Percentiles rank a stretch among this genome's conserved stretches.
These are phyloP conservation scores for Trametes coccinea DNA, from an alignment of 768 basidiomycete genomes.

Conservation along the genomic window DNA sequence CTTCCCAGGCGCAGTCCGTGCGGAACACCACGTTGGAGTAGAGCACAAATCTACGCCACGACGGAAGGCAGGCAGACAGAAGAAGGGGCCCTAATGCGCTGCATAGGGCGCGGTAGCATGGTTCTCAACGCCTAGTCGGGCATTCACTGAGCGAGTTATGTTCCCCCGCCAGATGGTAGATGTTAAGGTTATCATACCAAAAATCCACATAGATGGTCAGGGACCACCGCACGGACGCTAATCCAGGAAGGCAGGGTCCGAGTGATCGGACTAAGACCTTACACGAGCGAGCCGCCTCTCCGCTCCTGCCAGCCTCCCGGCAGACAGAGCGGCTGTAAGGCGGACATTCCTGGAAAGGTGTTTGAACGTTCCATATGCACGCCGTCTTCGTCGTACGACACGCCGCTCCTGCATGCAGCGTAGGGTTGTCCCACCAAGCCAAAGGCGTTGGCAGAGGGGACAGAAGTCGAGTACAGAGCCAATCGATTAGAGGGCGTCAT, in stretches of 20 bases:
- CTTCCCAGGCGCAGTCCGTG: slow-evolving; percentile 11
- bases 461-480: not conserved
- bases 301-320: not conserved
- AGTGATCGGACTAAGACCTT: slow-evolving; percentile 6
- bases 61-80: not conserved
- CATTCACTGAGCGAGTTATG: no score
- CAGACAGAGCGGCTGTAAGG: slow-evolving; percentile 14
- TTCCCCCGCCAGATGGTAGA: slow-evolving; percentile 4
- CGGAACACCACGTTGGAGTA: slow-evolving; percentile 9
- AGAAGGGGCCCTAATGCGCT: not conserved
- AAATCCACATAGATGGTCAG: not conserved
- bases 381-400: slow-evolving; percentile 1
- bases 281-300: slow-evolving; percentile 7
- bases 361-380: not conserved
- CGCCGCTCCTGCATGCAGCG: not conserved
- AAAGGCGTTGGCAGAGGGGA: not conserved
- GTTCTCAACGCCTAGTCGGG: no score
- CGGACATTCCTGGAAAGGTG: not conserved
- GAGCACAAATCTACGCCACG: slow-evolving; percentile 5
- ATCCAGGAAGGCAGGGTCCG: slow-evolving; percentile 10
- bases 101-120: not conserved
- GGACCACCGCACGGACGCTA: not conserved
- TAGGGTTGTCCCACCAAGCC: not conserved
- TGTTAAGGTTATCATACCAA: slow-evolving; percentile 10
- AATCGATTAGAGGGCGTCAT: not conserved